Evolutionary conservation across 768 basidiomycete species (phyloP), one percentile per base, ranked within the genome.

Genomic region (Cubamyces sp.): DNA sequence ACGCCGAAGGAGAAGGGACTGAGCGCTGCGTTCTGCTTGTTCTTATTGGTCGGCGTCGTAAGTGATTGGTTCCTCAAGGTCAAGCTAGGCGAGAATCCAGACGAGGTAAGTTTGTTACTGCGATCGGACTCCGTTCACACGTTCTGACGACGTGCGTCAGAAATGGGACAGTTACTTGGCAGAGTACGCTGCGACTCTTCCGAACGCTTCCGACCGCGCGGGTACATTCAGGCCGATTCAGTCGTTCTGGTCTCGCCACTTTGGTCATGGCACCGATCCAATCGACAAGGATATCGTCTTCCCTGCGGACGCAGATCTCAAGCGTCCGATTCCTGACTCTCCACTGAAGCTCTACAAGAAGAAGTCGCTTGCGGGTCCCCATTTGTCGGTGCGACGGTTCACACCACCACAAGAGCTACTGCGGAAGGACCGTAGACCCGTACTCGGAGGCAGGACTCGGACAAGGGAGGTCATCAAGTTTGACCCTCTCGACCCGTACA

Each of bases 101-200:
- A 89, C 66, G 81, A 89, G 81, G 86, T 85, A 61, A 26, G 77
- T 34, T 43, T 23, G 6, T 19, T 7, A 55, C 5, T 8, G 15
- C 21, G 46, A 15, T 26, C n/a, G 1, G 37, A 57, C 19, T 14
- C 25, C 7, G 16, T 14, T 19, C 14, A 19, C 3, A 34, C 16
- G 3, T 9, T 8, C 53, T 63, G 43, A 66, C 47, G 15, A 1
- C 43, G 48, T 37, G 14, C 11, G 18, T 8, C 56, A 88, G 87
- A 86, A 86, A 77, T 91, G 87, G 87, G 86, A 90, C 65, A 76
- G 73, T 21, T 89, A 87, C 62, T 81, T 91, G 21, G 80, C 85
- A 3, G 78, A 82, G 26, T 89, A 87, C 61, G 74, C 82, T 5
- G 69, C 80, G 21, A 79, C 79, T 55, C 78, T 87, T 21, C 86